phyloP scores from a whole-genome alignment of 139 green algal genomes.

The Chlorella sp. region DNA sequence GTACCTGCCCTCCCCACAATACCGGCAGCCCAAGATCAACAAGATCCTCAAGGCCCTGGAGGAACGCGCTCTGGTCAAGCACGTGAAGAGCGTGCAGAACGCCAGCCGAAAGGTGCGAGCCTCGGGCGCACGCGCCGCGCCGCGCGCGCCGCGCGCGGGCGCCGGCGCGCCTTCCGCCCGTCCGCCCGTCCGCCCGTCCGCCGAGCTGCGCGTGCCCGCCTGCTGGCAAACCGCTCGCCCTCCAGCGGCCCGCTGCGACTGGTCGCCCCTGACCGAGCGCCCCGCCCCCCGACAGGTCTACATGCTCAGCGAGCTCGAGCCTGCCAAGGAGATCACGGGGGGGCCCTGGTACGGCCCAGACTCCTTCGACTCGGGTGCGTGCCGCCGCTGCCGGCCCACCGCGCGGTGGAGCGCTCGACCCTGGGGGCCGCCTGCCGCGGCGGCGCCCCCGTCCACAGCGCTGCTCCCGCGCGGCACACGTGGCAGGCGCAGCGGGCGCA shows the following conservation, averaged over 20 bases:
- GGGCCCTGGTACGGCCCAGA: slow-evolving; percentile 95
- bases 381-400: slow-evolving; percentile 63
- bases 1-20: not conserved
- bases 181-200: too few species aligned
- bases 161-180: too few species aligned
- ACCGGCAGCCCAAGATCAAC: slow-evolving; percentile 69
- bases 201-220: not conserved
- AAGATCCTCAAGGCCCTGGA: slow-evolving; percentile 95
- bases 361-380: slow-evolving; percentile 92
- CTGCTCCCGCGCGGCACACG: not conserved
- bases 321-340: slow-evolving; percentile 90
- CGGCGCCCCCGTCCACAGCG: not conserved
- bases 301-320: slow-evolving; percentile 93
- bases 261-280: too few species aligned
- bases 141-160: not conserved
- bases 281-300: slow-evolving; percentile 87
- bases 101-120: slow-evolving; percentile 33
- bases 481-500: not conserved
- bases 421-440: too few species aligned
- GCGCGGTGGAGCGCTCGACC: too few species aligned
- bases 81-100: slow-evolving; percentile 45
- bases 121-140: not conserved
- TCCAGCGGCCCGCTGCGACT: too few species aligned
- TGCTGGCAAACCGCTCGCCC: too few species aligned
- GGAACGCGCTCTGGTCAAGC: slow-evolving; percentile 83